Evolutionary conservation across 805 yeast genomes (phyloP), one percentile per base, ranked within the genome.

Genomic region (Wickerhamomyces chaumierensis): DNA sequence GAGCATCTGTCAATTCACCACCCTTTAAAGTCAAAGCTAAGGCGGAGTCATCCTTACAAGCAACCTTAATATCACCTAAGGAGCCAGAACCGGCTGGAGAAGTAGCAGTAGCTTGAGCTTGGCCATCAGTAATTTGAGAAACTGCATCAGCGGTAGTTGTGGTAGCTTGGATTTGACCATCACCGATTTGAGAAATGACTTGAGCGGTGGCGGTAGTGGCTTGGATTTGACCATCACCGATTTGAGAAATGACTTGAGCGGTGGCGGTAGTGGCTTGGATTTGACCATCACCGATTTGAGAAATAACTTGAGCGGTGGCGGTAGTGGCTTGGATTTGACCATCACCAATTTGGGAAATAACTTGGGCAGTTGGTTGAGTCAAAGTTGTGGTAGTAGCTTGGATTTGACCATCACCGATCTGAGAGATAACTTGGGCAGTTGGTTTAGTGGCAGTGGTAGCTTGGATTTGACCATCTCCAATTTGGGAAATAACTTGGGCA

Each of bases 21-120:
- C 52, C 63, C 31, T 65, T 60, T 53, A 81, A 68, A 29, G 68
- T 63, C 69, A 80, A 65, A 34, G 76, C 63, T 52, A 81, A 66
- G 34, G 82, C 63, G 46, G 66, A 61, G 34, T 60, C 60, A 36
- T 66, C 58, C 38, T 63, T 54, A 60, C 83, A 75, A 29, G 76
- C 57, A 34, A 42, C 58, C 14, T 38, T 33, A 18, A 37, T 21
- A 31, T 36, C 29, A 15, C n/a, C 35, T 5, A 20, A 35, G 15
- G 20, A 6, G n/a, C 7, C 13, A 14, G 31, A 28, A 15, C n/a
- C 5, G n/a, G 31, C 7, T 5, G 31, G 21, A 33, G 38, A 18
- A 8, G 43, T 28, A 31, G 39, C 39, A 34, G 52, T 40, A 31
- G 48, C 48, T 43, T 45, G 48, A 31, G 43, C 33, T 45, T 45